Percentiles rank a stretch among this genome's conserved stretches.
These are phyloP conservation scores for Sarcocystis neurona DNA, from an alignment of 169 alveolate genomes.

Conservation along the genomic window DNA sequence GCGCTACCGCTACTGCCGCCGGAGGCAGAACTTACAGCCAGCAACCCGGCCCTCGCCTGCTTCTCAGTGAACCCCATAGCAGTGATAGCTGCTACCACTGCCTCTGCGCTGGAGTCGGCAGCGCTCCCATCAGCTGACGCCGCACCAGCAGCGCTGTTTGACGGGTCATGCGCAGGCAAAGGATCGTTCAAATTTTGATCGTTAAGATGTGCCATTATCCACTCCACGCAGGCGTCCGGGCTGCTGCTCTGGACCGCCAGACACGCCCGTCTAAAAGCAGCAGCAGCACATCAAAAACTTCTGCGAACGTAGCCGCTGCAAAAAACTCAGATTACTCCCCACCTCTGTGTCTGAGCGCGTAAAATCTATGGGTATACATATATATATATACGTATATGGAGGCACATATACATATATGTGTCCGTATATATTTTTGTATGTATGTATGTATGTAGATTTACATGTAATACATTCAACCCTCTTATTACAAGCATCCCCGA, in stretches of 20 bases:
- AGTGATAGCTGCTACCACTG: conserved; percentile 3
- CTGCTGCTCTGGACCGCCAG: conserved; percentile 32
- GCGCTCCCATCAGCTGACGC: no score
- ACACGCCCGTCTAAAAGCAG: conserved; percentile 51
- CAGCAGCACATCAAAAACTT: background rate
- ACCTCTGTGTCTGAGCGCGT: no score
- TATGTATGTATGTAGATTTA: no score
- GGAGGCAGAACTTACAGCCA: background rate
- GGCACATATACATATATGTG: background rate
- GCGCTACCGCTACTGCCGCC: conserved; percentile 1
- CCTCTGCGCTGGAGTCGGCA: no score
- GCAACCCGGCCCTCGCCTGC: conserved; percentile 18
- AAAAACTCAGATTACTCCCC: background rate
- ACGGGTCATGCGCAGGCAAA: background rate
- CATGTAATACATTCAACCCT: no score
- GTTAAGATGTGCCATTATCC: conserved; percentile 61
- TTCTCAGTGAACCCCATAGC: conserved; percentile 42
- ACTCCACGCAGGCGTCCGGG: conserved; percentile 55
- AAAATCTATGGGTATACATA: background rate
- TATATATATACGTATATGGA: background rate
- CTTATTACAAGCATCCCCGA: no score
- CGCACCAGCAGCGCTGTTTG: background rate
- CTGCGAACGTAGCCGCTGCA: background rate
- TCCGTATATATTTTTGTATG: background rate
- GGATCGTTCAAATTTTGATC: conserved; percentile 63